phyloP scores from a whole-genome alignment of 768 basidiomycete genomes.

The Lactifluus rugatus region DNA sequence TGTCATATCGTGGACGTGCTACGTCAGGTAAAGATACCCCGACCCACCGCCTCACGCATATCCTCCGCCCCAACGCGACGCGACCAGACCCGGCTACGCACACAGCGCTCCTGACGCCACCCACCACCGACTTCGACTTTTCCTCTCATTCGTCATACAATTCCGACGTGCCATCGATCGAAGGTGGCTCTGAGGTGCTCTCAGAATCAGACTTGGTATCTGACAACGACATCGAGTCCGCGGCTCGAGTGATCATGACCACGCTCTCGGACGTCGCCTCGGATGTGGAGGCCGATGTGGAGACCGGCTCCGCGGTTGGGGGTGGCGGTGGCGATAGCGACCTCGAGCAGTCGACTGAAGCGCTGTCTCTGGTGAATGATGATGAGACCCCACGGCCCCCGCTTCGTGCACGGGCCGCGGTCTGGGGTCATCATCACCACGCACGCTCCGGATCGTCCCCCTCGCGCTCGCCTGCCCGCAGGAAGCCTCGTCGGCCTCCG shows the following conservation, averaged over 20 bases:
- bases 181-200: slow-evolving; percentile 20
- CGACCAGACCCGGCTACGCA: slow-evolving; percentile 43
- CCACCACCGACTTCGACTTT: slow-evolving; percentile 56
- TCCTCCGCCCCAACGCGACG: slow-evolving; percentile 67
- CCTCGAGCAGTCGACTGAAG: slow-evolving; percentile 18
- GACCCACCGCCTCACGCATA: slow-evolving; percentile 60
- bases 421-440: slow-evolving; percentile 16
- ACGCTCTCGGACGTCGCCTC: slow-evolving; percentile 25
- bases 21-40: slow-evolving; percentile 43
- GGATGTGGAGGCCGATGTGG: slow-evolving; percentile 26
- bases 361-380: slow-evolving; percentile 28
- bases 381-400: slow-evolving; percentile 22
- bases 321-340: slow-evolving; percentile 1
- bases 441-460: slow-evolving; percentile 41
- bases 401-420: slow-evolving; percentile 24
- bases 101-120: slow-evolving; percentile 54
- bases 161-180: slow-evolving; percentile 26
- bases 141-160: slow-evolving; percentile 41
- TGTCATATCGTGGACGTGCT: neutral
- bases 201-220: slow-evolving; percentile 21
- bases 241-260: neutral
- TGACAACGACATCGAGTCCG: slow-evolving; percentile 20
- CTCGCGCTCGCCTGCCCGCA: slow-evolving; percentile 43
- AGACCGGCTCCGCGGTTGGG: slow-evolving; percentile 4
- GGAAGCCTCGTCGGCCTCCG: slow-evolving; percentile 17